phyloP scores from a whole-genome alignment of 2,329 filamentous ascomycete genomes.

The Tolypocladium cylindrosporum region DNA sequence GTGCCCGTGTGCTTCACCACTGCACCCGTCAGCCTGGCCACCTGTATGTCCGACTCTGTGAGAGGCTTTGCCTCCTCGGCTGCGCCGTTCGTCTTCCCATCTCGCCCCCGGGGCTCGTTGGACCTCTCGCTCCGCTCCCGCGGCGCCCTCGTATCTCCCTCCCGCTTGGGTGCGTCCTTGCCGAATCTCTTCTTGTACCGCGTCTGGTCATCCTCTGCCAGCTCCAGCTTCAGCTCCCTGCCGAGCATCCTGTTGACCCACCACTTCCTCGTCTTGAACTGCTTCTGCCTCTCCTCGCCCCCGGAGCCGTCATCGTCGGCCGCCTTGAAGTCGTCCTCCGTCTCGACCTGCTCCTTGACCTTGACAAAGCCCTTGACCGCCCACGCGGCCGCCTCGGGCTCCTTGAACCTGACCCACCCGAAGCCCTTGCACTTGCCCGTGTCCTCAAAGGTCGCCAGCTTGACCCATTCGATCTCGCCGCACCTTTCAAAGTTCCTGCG shows the following conservation, averaged over 20 bases:
- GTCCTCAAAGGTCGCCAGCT: slow-evolving; percentile 93
- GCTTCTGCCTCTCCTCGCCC: slow-evolving; percentile 33
- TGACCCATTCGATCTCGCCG: slow-evolving; percentile 71
- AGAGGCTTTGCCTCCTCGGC: slow-evolving; percentile 24
- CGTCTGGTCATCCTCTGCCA: slow-evolving; percentile 81
- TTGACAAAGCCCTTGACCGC: slow-evolving; percentile 70
- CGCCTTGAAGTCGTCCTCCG: slow-evolving; percentile 50
- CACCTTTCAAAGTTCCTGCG: slow-evolving; percentile 75
- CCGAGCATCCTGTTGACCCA: slow-evolving; percentile 81
- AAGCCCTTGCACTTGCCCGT: slow-evolving; percentile 96
- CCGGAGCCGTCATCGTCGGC: slow-evolving; percentile 27
- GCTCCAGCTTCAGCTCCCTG: slow-evolving; percentile 76
- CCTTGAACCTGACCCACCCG: slow-evolving; percentile 87
- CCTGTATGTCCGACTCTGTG: slow-evolving; percentile 35
- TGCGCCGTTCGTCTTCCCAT: slow-evolving; percentile 6
- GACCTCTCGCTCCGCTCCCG: slow-evolving; percentile 27
- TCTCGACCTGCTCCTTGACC: slow-evolving; percentile 55
- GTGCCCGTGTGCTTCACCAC: slow-evolving; percentile 71
- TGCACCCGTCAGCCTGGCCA: slow-evolving; percentile 62
- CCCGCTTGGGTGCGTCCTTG: slow-evolving; percentile 45
- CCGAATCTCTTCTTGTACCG: slow-evolving; percentile 92
- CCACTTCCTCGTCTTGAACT: slow-evolving; percentile 57
- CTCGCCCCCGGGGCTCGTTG: slow-evolving; percentile 11
- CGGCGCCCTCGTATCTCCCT: slow-evolving; percentile 13
- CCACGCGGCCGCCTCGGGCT: slow-evolving; percentile 59